Evolutionary conservation across 495 filamentous ascomycete genomes (phyloP).

Genomic region (Neurospora sp.): DNA sequence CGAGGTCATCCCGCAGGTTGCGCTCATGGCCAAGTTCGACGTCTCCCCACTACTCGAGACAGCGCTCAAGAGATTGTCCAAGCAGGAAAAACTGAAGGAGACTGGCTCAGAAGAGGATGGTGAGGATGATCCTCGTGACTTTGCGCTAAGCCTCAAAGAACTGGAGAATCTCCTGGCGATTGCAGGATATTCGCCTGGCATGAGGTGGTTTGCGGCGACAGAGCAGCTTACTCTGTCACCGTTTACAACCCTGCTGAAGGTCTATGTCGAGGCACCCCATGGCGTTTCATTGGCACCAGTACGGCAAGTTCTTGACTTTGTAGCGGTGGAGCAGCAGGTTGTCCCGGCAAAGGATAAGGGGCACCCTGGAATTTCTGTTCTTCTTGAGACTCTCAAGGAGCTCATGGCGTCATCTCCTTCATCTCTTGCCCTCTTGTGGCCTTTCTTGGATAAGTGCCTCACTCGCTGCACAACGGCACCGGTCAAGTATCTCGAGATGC

Average conservation of each 20-base stretch:
- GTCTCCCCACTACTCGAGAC: constrained; percentile 64
- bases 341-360: constrained; percentile 23
- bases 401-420: constrained; percentile 6
- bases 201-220: constrained; percentile 65
- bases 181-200: constrained; percentile 62
- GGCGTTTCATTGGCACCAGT: constrained; percentile 34
- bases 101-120: neutral
- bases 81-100: constrained; percentile 22
- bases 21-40: constrained; percentile 76
- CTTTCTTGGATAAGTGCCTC: constrained; percentile 74
- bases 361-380: constrained; percentile 39
- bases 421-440: constrained; percentile 26
- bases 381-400: constrained; percentile 40
- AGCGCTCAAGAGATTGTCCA: constrained; percentile 42
- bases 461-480: constrained; percentile 58
- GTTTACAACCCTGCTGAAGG: constrained; percentile 51
- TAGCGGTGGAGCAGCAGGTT: constrained; percentile 42
- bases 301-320: constrained; percentile 33
- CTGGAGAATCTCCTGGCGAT: constrained; percentile 68
- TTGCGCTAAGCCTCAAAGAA: constrained; percentile 49
- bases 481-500: constrained; percentile 60
- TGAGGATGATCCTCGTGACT: constrained; percentile 31
- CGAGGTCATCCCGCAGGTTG: constrained; percentile 67
- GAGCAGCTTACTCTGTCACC: constrained; percentile 45
- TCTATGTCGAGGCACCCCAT: constrained; percentile 35